A percentile compares a stretch with the other conserved stretches of the same genome.
Evolutionary conservation across 2,329 filamentous ascomycete genomes (phyloP).

Genomic region (Lasiodiplodia sp.): DNA sequence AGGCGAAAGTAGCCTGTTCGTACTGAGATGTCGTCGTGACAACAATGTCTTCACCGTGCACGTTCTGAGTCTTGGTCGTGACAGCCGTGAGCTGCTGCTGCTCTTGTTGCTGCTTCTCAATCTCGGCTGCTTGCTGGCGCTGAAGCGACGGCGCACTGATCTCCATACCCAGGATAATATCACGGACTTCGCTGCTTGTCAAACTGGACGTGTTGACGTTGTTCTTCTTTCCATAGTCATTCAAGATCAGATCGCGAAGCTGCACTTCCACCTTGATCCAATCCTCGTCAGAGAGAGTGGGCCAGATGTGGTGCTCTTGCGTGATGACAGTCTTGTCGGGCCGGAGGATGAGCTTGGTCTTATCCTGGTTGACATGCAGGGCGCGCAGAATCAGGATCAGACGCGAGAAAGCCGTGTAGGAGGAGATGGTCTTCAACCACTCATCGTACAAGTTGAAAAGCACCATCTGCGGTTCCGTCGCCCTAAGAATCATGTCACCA

Average conservation of each 20-base stretch:
- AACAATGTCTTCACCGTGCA: constrained; percentile 96
- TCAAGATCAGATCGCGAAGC: constrained; percentile 91
- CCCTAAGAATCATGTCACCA: constrained; percentile 97
- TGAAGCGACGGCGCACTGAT: constrained; percentile 98
- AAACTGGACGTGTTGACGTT: constrained; percentile 98
- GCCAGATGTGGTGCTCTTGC: constrained; percentile 99
- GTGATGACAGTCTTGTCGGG: constrained; percentile 99
- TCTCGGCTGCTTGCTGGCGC: constrained; percentile 96
- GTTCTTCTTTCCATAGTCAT: constrained; percentile 99
- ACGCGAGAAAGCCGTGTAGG: constrained; percentile 97
- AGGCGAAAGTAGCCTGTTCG: constrained; percentile 96
- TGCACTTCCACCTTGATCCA: constrained; percentile 99
- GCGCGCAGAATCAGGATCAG: constrained; percentile 92
- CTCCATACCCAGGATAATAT: constrained; percentile 99
- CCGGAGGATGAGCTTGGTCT: constrained; percentile 93
- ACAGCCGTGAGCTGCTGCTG: constrained; percentile 96
- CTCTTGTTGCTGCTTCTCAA: constrained; percentile 98
- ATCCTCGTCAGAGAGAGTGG: constrained; percentile 89
- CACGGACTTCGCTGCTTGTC: constrained; percentile 94
- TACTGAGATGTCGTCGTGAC: constrained; percentile 98
- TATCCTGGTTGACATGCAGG: constrained; percentile 96
- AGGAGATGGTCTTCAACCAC: constrained; percentile 98
- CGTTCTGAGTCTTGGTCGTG: constrained; percentile 97
- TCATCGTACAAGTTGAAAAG: constrained; percentile 99
- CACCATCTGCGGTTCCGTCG: constrained; percentile 99